Conservation (phyloP, 371 early-diverging fungal genomes). For the Paramicrosporidium saccamoebae region DNA sequence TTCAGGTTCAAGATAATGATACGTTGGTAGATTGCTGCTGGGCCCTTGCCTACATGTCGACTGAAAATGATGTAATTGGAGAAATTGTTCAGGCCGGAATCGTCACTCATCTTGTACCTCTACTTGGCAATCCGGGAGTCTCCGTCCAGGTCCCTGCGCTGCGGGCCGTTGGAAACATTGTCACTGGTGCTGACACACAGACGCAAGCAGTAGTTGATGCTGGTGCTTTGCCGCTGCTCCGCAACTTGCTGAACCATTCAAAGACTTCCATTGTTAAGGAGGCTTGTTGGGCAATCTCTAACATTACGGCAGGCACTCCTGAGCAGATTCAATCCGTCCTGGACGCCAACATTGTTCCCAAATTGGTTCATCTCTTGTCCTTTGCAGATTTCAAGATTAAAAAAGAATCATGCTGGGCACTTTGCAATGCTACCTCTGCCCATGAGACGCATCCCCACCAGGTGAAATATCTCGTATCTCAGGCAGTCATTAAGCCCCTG, state of each 20-base stretch:
- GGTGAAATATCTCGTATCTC: slow-evolving; percentile 50
- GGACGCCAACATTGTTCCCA: slow-evolving; percentile 69
- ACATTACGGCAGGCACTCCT: slow-evolving; percentile 97
- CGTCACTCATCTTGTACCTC: slow-evolving; percentile 61
- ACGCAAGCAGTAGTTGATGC: slow-evolving; percentile 82
- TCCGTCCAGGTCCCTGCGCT: slow-evolving; percentile 89
- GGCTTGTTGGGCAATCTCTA: slow-evolving; percentile 98
- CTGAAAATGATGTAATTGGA: slow-evolving; percentile 76
- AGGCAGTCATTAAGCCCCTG: slow-evolving; percentile 73
- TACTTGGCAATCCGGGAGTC: slow-evolving; percentile 46
- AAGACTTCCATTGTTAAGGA: slow-evolving; percentile 92
- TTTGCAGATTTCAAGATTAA: slow-evolving; percentile 83
- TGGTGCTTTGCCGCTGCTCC: slow-evolving; percentile 49
- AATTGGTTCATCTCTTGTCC: slow-evolving; percentile 52
- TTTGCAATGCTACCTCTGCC: slow-evolving; percentile 88
- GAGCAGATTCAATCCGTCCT: slow-evolving; percentile 79
- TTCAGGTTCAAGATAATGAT: slow-evolving; percentile 69
- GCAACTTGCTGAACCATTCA: slow-evolving; percentile 34
- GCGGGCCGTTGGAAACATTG: slow-evolving; percentile 95
- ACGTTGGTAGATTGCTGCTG: slow-evolving; percentile 95
- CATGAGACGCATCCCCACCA: slow-evolving; percentile 60
- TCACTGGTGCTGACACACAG: slow-evolving; percentile 90
- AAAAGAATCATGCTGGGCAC: slow-evolving; percentile 99
- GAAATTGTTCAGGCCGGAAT: slow-evolving; percentile 85
- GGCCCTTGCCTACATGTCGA: slow-evolving; percentile 95